Evolutionary conservation across 2,329 filamentous ascomycete species (phyloP), one percentile per base, ranked within the genome.

Genomic region (Didymella pinodella): DNA sequence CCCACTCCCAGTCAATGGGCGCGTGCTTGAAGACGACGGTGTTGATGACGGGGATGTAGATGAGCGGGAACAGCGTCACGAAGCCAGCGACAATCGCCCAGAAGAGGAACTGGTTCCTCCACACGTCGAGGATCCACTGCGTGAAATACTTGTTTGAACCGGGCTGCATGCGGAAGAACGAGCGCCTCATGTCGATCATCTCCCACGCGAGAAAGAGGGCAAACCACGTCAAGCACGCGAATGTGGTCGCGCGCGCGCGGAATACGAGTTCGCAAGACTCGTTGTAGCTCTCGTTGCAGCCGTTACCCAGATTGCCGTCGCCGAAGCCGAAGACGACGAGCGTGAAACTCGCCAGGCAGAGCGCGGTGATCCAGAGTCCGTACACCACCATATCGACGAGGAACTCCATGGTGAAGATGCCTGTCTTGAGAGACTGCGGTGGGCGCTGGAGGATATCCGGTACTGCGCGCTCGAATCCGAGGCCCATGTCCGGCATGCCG

Each of bases 141-240:
- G 57, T 60, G 54, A 70, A 65, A 54, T 86, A 85, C 47, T 77
- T 79, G 68, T 84, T 86, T 25, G 83, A 85, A 16, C 81, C 80
- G 0, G 88, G 86, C 68, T 90, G 85, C 86, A 92, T 90, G 67
- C 85, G 83, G 84, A 93, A 92, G 80, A 93, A 90, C 7, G 85
- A 88, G 43, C 88, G 85, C 22, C 90, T 87, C 78, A 89, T 84
- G 68, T 90, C 84, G 59, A 91, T 83, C 84, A 91, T 89, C 74
- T 93, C 89, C 90, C 90, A 93, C 0, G 90, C 90, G 5, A 91
- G 81, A 79, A 92, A 90, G 18, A 92, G 83, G 0, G 89, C 88
- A 66, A 89, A 89, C 89, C 90, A 92, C 0, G 89, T 92, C 51
- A 92, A 82, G 65, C 86, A 90, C 31, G 88, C 88, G 70, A 92